phyloP scores from a whole-genome alignment of 1,284 basidiomycete genomes.

The Vanrija humicola region DNA sequence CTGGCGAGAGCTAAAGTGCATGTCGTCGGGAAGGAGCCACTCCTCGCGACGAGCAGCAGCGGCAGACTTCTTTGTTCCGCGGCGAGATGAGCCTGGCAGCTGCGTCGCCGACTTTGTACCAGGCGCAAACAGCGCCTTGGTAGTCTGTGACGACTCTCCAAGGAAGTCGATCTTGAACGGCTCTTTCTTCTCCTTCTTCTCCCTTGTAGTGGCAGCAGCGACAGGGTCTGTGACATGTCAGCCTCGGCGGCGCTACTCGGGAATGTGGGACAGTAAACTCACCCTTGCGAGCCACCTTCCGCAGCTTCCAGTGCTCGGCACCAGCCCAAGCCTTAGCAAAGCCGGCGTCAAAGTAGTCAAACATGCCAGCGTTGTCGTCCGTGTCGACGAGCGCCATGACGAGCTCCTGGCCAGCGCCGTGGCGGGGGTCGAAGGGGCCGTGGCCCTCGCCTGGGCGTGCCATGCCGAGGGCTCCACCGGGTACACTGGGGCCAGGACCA shows the following conservation, averaged over 20 bases:
- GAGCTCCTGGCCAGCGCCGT: constrained; percentile 67
- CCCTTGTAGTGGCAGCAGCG: constrained; percentile 53
- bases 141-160: constrained; percentile 50
- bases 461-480: constrained; percentile 49
- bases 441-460: constrained; percentile 50
- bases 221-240: constrained; percentile 51
- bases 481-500: constrained; percentile 20
- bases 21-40: constrained; percentile 88
- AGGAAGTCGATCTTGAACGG: constrained; percentile 85
- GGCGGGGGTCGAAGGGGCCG: constrained; percentile 73
- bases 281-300: constrained; percentile 71
- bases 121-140: constrained; percentile 76
- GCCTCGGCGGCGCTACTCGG: background rate
- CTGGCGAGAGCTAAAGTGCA: constrained; percentile 90
- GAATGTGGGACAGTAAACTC: constrained; percentile 30
- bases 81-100: constrained; percentile 53
- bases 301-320: constrained; percentile 96
- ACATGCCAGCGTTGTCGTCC: constrained; percentile 56
- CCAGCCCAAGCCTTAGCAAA: constrained; percentile 96
- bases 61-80: constrained; percentile 53
- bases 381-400: constrained; percentile 77
- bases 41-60: constrained; percentile 57
- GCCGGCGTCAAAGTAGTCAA: constrained; percentile 91
- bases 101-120: constrained; percentile 65
- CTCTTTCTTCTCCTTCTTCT: constrained; percentile 65